Conservation (phyloP, 2,329 filamentous ascomycete genomes). For the Ophiostoma perfectum region DNA sequence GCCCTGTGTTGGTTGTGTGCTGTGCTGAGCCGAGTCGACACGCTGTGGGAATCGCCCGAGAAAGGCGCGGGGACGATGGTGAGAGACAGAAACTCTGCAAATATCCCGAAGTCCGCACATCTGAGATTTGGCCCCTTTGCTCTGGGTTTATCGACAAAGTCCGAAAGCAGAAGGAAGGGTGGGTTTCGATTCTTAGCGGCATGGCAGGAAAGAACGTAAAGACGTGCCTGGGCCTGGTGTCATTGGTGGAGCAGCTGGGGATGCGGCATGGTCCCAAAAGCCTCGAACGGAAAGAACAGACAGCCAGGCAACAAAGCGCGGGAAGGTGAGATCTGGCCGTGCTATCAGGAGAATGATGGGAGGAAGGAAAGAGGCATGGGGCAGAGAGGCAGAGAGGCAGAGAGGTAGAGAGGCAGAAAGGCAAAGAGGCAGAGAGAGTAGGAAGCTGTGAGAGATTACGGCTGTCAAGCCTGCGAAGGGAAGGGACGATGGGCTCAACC, state of each 20-base stretch:
- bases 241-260: constrained; percentile 18
- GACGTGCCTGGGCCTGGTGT: constrained; percentile 14
- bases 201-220: constrained; percentile 9
- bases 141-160: constrained; percentile 19
- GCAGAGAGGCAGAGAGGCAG: too few relatives aligned
- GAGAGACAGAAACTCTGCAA: not conserved
- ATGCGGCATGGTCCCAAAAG: constrained; percentile 4
- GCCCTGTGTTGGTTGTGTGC: not conserved
- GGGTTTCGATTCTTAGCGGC: constrained; percentile 17
- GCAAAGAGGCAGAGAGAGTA: too few relatives aligned
- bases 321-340: too few relatives aligned
- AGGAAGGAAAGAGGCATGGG: too few relatives aligned
- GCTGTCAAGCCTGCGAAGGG: not conserved
- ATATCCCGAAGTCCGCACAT: not conserved
- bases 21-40: not conserved
- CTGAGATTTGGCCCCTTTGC: constrained; percentile 14
- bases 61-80: constrained; percentile 13
- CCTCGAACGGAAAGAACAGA: not conserved
- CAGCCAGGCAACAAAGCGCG: not conserved
- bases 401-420: too few relatives aligned
- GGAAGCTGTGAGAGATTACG: not conserved
- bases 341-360: too few relatives aligned
- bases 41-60: not conserved
- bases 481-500: not conserved
- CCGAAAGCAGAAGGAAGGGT: constrained; percentile 17